Evolutionary conservation across 1,139 yeast genomes (phyloP).

Genomic region (Scheffersomyces cryptocercus): DNA sequence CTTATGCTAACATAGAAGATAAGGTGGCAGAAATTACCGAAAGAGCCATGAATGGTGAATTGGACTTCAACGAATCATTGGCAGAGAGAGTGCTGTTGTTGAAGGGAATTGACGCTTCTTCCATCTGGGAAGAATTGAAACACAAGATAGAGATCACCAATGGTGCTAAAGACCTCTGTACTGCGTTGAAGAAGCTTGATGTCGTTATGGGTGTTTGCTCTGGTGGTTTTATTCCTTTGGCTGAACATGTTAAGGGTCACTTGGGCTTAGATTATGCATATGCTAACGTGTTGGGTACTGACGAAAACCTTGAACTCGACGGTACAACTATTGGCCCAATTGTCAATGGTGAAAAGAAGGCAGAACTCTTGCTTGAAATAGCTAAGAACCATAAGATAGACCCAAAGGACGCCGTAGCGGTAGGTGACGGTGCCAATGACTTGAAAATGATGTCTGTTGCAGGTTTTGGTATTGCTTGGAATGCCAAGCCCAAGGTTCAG

Average conservation of each 20-base stretch:
- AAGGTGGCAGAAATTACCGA: constrained; percentile 83
- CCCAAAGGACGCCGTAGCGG: constrained; percentile 67
- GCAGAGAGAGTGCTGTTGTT: constrained; percentile 72
- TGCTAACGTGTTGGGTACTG: constrained; percentile 71
- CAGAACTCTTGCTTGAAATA: constrained; percentile 65
- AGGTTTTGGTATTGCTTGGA: constrained; percentile 96
- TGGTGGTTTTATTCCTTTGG: constrained; percentile 93
- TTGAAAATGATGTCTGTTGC: constrained; percentile 89
- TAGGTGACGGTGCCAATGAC: constrained; percentile 98
- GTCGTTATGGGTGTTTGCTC: constrained; percentile 83
- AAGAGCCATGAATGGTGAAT: constrained; percentile 95
- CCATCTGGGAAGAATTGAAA: constrained; percentile 80
- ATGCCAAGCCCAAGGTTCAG: constrained; percentile 94
- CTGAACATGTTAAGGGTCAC: constrained; percentile 66
- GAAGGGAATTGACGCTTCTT: constrained; percentile 73
- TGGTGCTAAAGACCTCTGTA: constrained; percentile 76
- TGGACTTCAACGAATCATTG: constrained; percentile 85
- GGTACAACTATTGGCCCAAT: constrained; percentile 69
- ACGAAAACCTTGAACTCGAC: constrained; percentile 53
- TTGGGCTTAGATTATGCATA: constrained; percentile 82
- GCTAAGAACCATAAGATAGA: constrained; percentile 65
- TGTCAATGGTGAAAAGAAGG: constrained; percentile 86
- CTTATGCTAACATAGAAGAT: constrained; percentile 75
- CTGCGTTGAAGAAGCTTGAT: constrained; percentile 60
- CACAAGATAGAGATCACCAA: constrained; percentile 69